Evolutionary conservation across 371 early-diverging fungal species (phyloP).

Genomic region (Mortierella polycephala): DNA sequence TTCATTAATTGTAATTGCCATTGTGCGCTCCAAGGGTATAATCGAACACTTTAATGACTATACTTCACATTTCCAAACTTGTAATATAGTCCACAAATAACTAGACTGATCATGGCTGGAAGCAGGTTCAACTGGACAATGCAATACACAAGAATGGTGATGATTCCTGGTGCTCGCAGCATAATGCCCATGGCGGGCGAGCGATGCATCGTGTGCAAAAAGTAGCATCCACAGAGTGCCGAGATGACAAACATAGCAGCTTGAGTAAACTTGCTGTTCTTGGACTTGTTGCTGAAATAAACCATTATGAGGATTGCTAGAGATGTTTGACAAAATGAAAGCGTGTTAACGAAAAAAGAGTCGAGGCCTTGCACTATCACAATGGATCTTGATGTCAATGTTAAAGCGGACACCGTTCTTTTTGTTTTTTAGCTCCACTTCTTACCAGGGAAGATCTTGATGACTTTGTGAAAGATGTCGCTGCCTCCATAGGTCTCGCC

Average conservation of each 20-base stretch:
- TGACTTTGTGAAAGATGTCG: slow-evolving; percentile 51
- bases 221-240: slow-evolving; percentile 59
- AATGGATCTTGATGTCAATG: too few species aligned
- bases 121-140: slow-evolving; percentile 66
- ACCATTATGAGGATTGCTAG: slow-evolving; percentile 64
- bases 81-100: slow-evolving; percentile 62
- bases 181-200: slow-evolving; percentile 73
- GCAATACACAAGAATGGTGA: slow-evolving; percentile 70
- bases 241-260: slow-evolving; percentile 59
- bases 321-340: background rate
- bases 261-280: slow-evolving; percentile 55
- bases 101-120: slow-evolving; percentile 62
- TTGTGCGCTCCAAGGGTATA: background rate
- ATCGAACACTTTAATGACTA: background rate
- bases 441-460: slow-evolving; percentile 66
- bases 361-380: too few species aligned
- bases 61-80: slow-evolving; percentile 60
- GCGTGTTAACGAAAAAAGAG: too few species aligned
- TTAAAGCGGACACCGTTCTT: background rate
- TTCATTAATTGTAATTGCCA: too few species aligned
- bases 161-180: slow-evolving; percentile 70
- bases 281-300: slow-evolving; percentile 66
- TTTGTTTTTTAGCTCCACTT: background rate
- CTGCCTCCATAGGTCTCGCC: slow-evolving; percentile 61
- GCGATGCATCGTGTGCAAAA: slow-evolving; percentile 63